These are phyloP conservation scores for Hyaloscypha hepaticicola DNA, from an alignment of 495 filamentous ascomycete species.

Conservation along the genomic window DNA sequence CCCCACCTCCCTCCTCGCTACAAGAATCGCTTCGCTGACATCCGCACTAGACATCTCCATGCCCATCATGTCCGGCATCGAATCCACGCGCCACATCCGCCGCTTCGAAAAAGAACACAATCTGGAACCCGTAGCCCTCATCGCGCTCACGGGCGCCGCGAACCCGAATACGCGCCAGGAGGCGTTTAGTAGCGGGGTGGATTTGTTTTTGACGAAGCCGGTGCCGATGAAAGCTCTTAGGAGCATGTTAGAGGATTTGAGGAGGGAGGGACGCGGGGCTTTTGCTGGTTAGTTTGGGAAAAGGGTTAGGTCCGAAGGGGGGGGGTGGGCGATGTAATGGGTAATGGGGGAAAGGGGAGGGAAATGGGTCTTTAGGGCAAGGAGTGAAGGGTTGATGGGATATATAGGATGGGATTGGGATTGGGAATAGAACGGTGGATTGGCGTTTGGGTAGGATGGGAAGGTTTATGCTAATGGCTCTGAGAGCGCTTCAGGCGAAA, in stretches of 20 bases:
- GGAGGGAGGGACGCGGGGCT: slow-evolving; percentile 19
- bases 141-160: slow-evolving; percentile 69
- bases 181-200: slow-evolving; percentile 62
- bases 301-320: neutral
- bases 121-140: slow-evolving; percentile 51
- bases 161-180: slow-evolving; percentile 61
- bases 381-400: no score
- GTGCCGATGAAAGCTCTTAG: slow-evolving; percentile 42
- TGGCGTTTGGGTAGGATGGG: no score
- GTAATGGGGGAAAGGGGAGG: neutral
- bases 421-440: no score
- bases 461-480: no score
- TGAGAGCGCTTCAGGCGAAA: no score
- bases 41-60: slow-evolving; percentile 54
- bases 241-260: slow-evolving; percentile 31
- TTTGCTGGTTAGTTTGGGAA: neutral
- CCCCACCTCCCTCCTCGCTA: neutral
- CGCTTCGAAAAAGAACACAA: slow-evolving; percentile 43
- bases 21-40: neutral
- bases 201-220: slow-evolving; percentile 71
- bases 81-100: slow-evolving; percentile 55
- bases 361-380: no score
- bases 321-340: neutral
- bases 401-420: no score
- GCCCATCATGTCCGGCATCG: slow-evolving; percentile 64